A percentile compares a stretch with the other conserved stretches of the same genome.
Evolutionary conservation across 2,329 filamentous ascomycete genomes (phyloP).

Genomic region (Fusarium clavum): DNA sequence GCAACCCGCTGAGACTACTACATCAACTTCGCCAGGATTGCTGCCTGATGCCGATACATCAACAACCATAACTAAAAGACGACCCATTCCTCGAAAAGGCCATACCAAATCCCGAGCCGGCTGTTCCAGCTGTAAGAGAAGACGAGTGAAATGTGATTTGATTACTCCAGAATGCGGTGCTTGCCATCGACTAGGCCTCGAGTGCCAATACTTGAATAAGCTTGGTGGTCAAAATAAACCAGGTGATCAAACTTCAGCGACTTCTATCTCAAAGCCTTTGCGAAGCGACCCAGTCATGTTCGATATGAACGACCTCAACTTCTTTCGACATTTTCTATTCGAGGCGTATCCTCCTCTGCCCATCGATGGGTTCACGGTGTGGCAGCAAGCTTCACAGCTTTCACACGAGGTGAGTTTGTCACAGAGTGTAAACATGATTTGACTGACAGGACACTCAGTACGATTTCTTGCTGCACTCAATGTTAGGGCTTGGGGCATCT

Average conservation of each 20-base stretch:
- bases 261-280: conserved; percentile 27
- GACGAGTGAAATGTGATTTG: conserved; percentile 61
- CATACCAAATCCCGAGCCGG: conserved; percentile 52
- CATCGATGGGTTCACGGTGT: conserved; percentile 51
- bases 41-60: background rate
- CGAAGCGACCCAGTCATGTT: conserved; percentile 49
- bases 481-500: conserved; percentile 56
- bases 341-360: conserved; percentile 57
- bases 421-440: background rate
- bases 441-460: conserved; percentile 43
- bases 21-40: conserved; percentile 6
- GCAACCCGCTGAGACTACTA: background rate
- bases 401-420: conserved; percentile 50
- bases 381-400: conserved; percentile 53
- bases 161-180: conserved; percentile 50
- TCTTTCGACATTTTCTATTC: conserved; percentile 65
- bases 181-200: conserved; percentile 52
- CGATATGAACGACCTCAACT: conserved; percentile 59
- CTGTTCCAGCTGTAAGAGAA: conserved; percentile 50
- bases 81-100: conserved; percentile 51
- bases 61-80: conserved; percentile 35
- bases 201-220: conserved; percentile 50
- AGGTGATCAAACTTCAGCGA: background rate
- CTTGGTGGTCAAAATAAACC: conserved; percentile 3
- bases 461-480: conserved; percentile 56